Percentiles rank a stretch among this genome's conserved stretches.
Conservation (phyloP, 441 rosid species). For the Euphorbia schlechtendalii region DNA sequence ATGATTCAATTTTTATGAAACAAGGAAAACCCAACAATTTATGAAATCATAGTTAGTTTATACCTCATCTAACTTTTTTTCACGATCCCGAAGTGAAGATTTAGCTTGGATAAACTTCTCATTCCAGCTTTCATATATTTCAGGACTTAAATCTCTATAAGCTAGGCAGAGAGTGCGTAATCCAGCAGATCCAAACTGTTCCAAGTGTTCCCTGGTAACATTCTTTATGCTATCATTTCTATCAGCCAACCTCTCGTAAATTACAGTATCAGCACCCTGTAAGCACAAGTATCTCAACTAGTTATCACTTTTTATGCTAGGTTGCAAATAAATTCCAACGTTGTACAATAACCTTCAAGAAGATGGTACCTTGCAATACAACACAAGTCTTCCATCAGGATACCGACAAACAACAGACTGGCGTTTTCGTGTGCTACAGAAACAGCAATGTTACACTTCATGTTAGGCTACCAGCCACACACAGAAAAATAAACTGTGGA, state of each 20-base stretch:
- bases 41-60: not conserved
- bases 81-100: constrained; percentile 94
- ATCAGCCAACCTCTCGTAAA: constrained; percentile 64
- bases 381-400: constrained; percentile 87
- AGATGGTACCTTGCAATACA: constrained; percentile 84
- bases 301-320: constrained; percentile 27
- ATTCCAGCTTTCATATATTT: constrained; percentile 89
- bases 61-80: constrained; percentile 98
- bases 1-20: not conserved
- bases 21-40: not conserved
- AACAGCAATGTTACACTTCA: constrained; percentile 10
- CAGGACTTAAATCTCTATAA: constrained; percentile 71
- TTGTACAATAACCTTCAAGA: constrained; percentile 17
- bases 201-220: constrained; percentile 64
- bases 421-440: constrained; percentile 90
- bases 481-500: constrained; percentile 18
- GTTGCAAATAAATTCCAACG: constrained; percentile 15
- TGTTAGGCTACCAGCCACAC: constrained; percentile 24
- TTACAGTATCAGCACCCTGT: constrained; percentile 92
- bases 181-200: constrained; percentile 92
- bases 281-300: constrained; percentile 23
- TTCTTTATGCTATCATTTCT: constrained; percentile 67
- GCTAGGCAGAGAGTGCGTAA: constrained; percentile 99
- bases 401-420: constrained; percentile 97
- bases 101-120: constrained; percentile 98